These are phyloP conservation scores for Phaffia tasmanica DNA, from an alignment of 768 basidiomycete species.

Conservation along the genomic window DNA sequence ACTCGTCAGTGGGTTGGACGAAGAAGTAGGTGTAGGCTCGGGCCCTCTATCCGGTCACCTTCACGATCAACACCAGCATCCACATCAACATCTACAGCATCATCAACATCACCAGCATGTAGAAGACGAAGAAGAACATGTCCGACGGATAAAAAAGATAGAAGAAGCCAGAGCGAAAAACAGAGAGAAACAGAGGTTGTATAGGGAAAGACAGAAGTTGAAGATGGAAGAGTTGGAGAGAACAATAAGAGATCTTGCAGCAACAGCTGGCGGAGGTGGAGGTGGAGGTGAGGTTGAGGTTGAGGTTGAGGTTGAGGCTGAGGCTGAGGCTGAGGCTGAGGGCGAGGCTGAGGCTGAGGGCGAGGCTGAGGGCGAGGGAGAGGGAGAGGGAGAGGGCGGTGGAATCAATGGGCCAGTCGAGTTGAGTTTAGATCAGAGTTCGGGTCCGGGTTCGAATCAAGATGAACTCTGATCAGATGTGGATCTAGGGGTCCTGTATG, in stretches of 20 bases:
- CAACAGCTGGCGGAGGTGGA: neutral
- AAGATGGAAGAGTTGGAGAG: neutral
- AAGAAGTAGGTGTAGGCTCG: too few relatives aligned
- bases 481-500: too few relatives aligned
- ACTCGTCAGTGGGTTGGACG: neutral
- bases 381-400: neutral
- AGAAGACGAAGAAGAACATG: neutral
- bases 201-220: neutral
- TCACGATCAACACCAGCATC: slow-evolving; percentile 1
- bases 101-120: neutral
- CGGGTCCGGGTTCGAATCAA: too few relatives aligned
- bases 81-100: neutral
- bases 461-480: too few relatives aligned
- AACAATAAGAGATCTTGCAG: neutral
- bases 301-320: neutral
- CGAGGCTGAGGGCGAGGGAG: neutral
- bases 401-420: neutral
- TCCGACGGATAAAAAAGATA: neutral
- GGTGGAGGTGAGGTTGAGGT: neutral
- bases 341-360: too few relatives aligned
- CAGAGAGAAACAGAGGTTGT: neutral
- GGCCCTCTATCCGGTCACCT: neutral
- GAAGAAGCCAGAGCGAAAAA: neutral
- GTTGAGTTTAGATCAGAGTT: too few relatives aligned
- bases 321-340: too few relatives aligned